Conservation (phyloP, 257 asterid species). For the Solanum etuberosum region DNA sequence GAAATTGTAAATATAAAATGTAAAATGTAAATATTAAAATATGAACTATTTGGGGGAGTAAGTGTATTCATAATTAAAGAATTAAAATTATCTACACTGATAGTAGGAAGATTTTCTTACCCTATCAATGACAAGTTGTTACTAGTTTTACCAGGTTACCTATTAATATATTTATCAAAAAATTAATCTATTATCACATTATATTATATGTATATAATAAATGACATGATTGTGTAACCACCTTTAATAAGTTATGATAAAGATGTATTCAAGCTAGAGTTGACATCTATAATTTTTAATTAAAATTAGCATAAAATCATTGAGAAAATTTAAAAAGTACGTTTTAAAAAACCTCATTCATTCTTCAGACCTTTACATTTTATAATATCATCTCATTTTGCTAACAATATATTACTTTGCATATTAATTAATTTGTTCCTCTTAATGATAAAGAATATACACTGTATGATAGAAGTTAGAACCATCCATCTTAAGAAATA, state of each 20-base stretch:
- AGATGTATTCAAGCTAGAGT: background rate
- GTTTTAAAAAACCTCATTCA: background rate
- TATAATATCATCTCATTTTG: background rate
- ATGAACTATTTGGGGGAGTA: background rate
- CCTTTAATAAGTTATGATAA: background rate
- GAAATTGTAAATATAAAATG: background rate
- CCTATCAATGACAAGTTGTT: background rate
- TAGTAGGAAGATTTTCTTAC: background rate
- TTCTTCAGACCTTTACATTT: background rate
- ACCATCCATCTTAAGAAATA: background rate
- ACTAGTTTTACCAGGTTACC: background rate
- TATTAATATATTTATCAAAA: background rate
- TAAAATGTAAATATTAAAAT: background rate
- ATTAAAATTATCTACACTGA: background rate
- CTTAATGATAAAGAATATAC: background rate
- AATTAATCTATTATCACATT: background rate
- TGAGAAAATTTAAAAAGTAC: background rate
- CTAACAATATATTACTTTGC: background rate
- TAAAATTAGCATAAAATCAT: background rate
- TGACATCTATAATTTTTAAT: background rate
- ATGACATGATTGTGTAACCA: background rate
- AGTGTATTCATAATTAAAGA: background rate
- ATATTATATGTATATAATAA: background rate
- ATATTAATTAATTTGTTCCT: background rate
- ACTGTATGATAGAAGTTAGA: background rate